phyloP scores from a whole-genome alignment of 495 filamentous ascomycete genomes.

The Cercophora samala region DNA sequence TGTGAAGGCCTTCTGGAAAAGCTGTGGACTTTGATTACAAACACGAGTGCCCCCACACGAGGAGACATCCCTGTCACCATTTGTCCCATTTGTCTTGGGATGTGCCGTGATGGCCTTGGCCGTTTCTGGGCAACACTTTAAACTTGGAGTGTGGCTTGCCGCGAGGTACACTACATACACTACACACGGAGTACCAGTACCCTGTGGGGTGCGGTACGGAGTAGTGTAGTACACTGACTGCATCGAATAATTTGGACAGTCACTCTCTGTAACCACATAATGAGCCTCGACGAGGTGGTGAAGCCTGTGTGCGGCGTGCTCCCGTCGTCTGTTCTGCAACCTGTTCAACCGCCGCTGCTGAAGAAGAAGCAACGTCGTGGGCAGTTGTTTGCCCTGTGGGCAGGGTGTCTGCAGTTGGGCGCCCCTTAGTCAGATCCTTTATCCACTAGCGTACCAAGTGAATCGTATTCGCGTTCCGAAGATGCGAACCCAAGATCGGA shows the following conservation, averaged over 20 bases:
- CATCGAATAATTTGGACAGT: no score
- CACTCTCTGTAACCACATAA: not conserved
- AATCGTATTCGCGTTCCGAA: slow-evolving; percentile 21
- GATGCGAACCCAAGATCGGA: slow-evolving; percentile 10
- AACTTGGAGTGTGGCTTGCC: slow-evolving; percentile 16
- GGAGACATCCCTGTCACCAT: slow-evolving; percentile 1
- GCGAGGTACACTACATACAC: no score
- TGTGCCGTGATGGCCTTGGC: slow-evolving; percentile 11
- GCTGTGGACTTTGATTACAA: slow-evolving; percentile 3
- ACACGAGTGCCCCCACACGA: not conserved
- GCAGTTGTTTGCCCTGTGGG: not conserved
- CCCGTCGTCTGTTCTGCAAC: not conserved
- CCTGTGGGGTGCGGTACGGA: slow-evolving; percentile 7
- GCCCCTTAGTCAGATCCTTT: slow-evolving; percentile 21
- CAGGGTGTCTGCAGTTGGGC: slow-evolving; percentile 6
- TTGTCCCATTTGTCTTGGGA: slow-evolving; percentile 9
- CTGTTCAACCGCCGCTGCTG: not conserved
- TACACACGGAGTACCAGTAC: no score
- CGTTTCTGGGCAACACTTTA: slow-evolving; percentile 9
- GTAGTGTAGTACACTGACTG: not conserved
- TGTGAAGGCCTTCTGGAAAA: not conserved
- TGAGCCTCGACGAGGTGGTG: not conserved
- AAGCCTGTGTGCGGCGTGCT: not conserved
- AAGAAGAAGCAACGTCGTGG: not conserved
- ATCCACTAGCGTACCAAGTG: slow-evolving; percentile 15